Conservation (phyloP, 345 rosid genomes). For the Gossypium longicalyx region DNA sequence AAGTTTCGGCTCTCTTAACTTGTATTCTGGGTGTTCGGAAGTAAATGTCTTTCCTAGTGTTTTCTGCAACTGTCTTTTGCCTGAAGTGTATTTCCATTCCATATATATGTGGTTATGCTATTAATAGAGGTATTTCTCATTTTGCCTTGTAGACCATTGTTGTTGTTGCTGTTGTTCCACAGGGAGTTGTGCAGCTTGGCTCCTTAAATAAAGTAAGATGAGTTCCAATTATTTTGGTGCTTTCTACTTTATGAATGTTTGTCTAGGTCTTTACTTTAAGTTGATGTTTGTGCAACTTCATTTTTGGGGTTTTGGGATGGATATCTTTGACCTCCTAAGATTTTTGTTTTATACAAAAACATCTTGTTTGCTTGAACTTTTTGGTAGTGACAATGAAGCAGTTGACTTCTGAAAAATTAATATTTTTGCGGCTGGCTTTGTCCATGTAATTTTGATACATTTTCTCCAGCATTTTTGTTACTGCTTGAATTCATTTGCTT, state of each 20-base stretch:
- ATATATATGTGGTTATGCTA: conserved; percentile 7
- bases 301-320: neutral
- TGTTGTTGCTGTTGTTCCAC: conserved; percentile 69
- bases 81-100: neutral
- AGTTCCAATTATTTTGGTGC: conserved; percentile 12
- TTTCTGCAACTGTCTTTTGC: conserved; percentile 2
- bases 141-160: conserved; percentile 56
- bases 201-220: conserved; percentile 64
- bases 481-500: conserved; percentile 13
- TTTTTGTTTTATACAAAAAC: neutral
- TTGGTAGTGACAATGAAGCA: neutral
- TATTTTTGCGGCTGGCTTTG: neutral
- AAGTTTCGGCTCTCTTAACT: neutral
- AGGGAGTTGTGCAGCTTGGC: conserved; percentile 90
- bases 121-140: neutral
- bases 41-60: neutral
- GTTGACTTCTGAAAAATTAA: neutral
- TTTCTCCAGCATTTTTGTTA: neutral
- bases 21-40: neutral
- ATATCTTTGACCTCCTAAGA: neutral
- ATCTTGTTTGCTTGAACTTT: neutral
- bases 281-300: neutral
- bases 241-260: conserved; percentile 9
- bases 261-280: neutral
- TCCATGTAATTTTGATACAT: neutral